Percentiles rank a stretch among this genome's conserved stretches.
These are phyloP conservation scores for Hyphopichia buzzinii DNA, from an alignment of 1,139 yeast species.

Conservation along the genomic window DNA sequence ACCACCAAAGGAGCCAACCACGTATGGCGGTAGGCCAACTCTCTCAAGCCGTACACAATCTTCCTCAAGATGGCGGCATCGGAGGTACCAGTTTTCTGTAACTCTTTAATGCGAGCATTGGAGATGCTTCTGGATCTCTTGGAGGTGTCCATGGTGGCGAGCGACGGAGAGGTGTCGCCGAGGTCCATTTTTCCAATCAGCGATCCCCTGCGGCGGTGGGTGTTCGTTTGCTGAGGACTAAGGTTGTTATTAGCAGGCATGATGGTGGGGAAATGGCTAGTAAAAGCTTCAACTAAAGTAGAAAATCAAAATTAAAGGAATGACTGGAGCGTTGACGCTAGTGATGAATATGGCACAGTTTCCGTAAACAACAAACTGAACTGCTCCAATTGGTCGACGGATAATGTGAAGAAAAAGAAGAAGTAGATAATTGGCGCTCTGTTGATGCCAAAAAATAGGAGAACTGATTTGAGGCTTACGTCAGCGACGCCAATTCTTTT, in stretches of 20 bases:
- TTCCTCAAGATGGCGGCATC: conserved; percentile 48
- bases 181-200: conserved; percentile 57
- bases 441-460: no score
- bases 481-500: no score
- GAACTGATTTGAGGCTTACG: no score
- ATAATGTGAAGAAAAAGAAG: no score
- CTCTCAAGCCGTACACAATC: conserved; percentile 55
- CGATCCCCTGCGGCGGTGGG: conserved; percentile 45
- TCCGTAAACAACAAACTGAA: no score
- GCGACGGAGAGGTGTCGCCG: conserved; percentile 58
- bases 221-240: conserved; percentile 4
- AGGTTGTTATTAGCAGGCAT: not conserved
- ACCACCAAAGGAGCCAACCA: conserved; percentile 73
- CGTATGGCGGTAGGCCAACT: conserved; percentile 66
- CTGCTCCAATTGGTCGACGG: no score
- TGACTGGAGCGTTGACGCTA: no score
- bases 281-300: no score
- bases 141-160: conserved; percentile 45
- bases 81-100: conserved; percentile 24
- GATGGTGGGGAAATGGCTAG: no score
- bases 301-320: no score
- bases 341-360: no score
- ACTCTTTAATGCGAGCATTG: conserved; percentile 31
- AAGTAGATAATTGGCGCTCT: no score
- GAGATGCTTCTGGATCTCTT: conserved; percentile 33